phyloP scores from a whole-genome alignment of 2,329 filamentous ascomycete species.

The Beauveria scarabaeidicola region DNA sequence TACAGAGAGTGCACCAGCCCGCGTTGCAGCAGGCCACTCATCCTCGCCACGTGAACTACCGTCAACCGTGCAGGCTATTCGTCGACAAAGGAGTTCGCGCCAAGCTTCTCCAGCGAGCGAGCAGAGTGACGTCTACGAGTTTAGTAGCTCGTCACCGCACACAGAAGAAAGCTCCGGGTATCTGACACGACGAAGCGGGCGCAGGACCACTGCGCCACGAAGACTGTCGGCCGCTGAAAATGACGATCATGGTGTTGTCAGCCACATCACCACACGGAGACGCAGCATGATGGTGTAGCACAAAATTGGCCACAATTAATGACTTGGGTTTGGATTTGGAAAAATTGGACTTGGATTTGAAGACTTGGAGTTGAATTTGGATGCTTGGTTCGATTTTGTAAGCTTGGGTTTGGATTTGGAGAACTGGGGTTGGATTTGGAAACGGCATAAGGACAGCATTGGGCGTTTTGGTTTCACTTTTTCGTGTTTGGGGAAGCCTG shows the following conservation, averaged over 20 bases:
- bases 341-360: not conserved
- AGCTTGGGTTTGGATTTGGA: not conserved
- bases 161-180: conserved; percentile 20
- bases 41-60: not conserved
- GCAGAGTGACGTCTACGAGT: conserved; percentile 44
- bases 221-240: conserved; percentile 30
- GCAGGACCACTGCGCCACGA: conserved; percentile 27
- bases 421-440: conserved; percentile 7
- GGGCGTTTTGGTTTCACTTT: not conserved
- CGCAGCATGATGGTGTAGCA: conserved; percentile 51
- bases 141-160: conserved; percentile 36
- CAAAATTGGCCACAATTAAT: not conserved
- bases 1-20: not conserved
- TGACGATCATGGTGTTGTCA: conserved; percentile 22
- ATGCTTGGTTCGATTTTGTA: too few species aligned
- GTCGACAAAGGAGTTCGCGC: not conserved
- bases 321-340: conserved; percentile 8
- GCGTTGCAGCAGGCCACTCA: not conserved
- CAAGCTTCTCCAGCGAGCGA: not conserved
- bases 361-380: too few species aligned
- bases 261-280: conserved; percentile 32
- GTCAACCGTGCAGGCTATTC: not conserved
- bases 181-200: conserved; percentile 20
- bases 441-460: conserved; percentile 3
- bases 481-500: not conserved